Conservation (phyloP, 352 stramenopile genomes). For the Phytophthora syringae region DNA sequence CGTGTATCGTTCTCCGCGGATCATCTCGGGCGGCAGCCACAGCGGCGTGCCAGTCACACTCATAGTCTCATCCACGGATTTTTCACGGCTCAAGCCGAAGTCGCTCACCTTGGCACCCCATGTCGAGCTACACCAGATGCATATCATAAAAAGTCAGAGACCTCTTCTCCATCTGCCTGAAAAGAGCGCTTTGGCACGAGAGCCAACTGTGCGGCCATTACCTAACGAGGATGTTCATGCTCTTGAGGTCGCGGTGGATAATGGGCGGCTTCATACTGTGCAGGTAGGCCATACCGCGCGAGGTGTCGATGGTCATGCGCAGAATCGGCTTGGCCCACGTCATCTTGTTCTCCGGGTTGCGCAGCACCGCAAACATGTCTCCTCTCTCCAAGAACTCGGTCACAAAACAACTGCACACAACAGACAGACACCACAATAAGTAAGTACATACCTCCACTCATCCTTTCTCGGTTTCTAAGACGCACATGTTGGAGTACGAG, state of each 20-base stretch:
- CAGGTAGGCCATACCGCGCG: slow-evolving; percentile 97
- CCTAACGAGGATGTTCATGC: slow-evolving; percentile 91
- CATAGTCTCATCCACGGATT: slow-evolving; percentile 96
- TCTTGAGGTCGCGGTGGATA: slow-evolving; percentile 99
- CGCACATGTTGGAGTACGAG: slow-evolving; percentile 92
- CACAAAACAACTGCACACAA: slow-evolving; percentile 77
- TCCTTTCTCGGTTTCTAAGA: slow-evolving; percentile 9
- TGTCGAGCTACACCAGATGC: slow-evolving; percentile 59
- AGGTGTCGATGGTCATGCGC: slow-evolving; percentile 91
- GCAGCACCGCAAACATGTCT: slow-evolving; percentile 83
- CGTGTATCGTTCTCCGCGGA: slow-evolving; percentile 87
- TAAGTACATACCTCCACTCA: slow-evolving; percentile 1
- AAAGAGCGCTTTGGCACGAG: neutral
- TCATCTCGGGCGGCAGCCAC: slow-evolving; percentile 90
- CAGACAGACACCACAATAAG: slow-evolving; percentile 10
- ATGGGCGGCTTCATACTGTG: slow-evolving; percentile 98
- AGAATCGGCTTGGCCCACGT: slow-evolving; percentile 89
- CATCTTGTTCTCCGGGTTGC: slow-evolving; percentile 81
- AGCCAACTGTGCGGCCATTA: slow-evolving; percentile 31
- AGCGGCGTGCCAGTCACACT: slow-evolving; percentile 88
- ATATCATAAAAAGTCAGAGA: slow-evolving; percentile 27
- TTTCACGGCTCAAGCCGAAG: slow-evolving; percentile 97
- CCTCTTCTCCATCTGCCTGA: slow-evolving; percentile 7
- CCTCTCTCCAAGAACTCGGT: slow-evolving; percentile 88
- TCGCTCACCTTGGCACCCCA: slow-evolving; percentile 96